Evolutionary conservation across 495 filamentous ascomycete species (phyloP), one percentile per base, ranked within the genome.

Genomic region (Penicillium egyptiacum): DNA sequence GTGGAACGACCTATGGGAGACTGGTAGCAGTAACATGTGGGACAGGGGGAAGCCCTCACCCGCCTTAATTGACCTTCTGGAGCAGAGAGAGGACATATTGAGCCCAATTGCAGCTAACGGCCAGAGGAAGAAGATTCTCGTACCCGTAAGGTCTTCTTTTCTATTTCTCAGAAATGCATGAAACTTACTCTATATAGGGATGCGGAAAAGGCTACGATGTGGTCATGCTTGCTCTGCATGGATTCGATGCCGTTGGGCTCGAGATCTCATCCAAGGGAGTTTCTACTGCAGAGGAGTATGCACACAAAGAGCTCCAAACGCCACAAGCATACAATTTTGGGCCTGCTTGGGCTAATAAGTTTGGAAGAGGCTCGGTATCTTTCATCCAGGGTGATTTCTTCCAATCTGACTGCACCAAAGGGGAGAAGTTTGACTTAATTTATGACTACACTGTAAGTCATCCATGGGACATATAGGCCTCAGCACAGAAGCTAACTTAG

Each of bases 371-470:
- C 9, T 44, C 48, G 5, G 75, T 79, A 9, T 73, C 64, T n/a
- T 85, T 84, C 69, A 41, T 88, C 4, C 17, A 68, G 9, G 87
- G 81, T 1, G 85, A 90, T 60, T 91, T 90, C 68, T 91, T 90
- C 61, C 77, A 73, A 7, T 88, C 83, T 74, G 50, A 70, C 3
- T 53, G 40, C 4, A 47, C 41, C 31, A 30, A n/a, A 9, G 44
- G 46, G 41, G 71, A 63, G 7, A 67, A 61, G 31, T 91, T 89
- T 68, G 87, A 92, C 74, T 57, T 90, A 11, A 81, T 89, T n/a
- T 90, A 88, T 70, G 88, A 91, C 66, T 90, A 89, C 68, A 89
- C 86, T 9, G 87, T 88, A 70, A 65, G 82, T 63, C 22, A 40
- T 47, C 4, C n/a, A n/a, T n/a, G n/a, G 14, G 11, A 22, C 10